These are phyloP conservation scores for Pterulicium gracile DNA, from an alignment of 1,284 basidiomycete species.

Conservation along the genomic window DNA sequence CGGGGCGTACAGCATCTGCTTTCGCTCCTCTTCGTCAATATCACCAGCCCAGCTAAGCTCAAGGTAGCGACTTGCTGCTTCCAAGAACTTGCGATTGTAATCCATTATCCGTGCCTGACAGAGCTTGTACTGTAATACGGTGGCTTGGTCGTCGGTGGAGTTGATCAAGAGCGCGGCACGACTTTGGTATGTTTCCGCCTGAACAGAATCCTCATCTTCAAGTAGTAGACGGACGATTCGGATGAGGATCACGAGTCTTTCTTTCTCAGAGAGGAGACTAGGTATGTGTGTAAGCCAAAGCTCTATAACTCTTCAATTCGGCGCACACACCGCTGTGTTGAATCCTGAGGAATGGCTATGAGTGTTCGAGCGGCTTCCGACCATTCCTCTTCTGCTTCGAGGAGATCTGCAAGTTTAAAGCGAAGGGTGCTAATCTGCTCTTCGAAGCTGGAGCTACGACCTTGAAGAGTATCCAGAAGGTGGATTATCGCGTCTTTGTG, in stretches of 20 bases:
- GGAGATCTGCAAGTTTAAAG: constrained; percentile 78
- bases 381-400: constrained; percentile 92
- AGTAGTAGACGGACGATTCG: constrained; percentile 91
- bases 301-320: background rate
- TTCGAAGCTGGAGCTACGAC: constrained; percentile 80
- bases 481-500: constrained; percentile 65
- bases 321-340: constrained; percentile 67
- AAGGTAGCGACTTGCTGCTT: constrained; percentile 92
- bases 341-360: constrained; percentile 85
- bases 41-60: constrained; percentile 84
- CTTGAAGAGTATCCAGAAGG: constrained; percentile 62
- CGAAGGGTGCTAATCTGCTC: constrained; percentile 86
- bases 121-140: constrained; percentile 73
- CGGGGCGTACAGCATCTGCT: constrained; percentile 66
- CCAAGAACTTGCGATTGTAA: constrained; percentile 83
- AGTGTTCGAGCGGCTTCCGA: constrained; percentile 83
- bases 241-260: constrained; percentile 86
- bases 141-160: constrained; percentile 65
- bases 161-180: constrained; percentile 88
- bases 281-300: background rate
- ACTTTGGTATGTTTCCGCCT: constrained; percentile 94
- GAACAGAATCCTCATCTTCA: constrained; percentile 89
- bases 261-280: constrained; percentile 69
- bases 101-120: constrained; percentile 92
- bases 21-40: constrained; percentile 85